Base-by-base conservation (phyloP, 2,329 filamentous ascomycete genomes). In the Pyrenophora seminiperda region DNA sequence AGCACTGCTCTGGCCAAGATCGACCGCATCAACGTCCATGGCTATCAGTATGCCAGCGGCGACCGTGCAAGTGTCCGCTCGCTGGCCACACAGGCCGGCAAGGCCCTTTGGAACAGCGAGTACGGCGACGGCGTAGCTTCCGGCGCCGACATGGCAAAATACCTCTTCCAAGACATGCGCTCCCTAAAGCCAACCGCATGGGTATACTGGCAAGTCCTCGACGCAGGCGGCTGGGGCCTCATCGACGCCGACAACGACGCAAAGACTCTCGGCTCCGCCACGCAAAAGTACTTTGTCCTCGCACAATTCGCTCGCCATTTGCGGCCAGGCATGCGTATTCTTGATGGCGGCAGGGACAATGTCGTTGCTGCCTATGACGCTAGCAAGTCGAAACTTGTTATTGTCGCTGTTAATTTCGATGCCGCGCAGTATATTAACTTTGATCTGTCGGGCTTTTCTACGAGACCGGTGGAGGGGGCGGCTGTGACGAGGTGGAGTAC, bases 281-380 rank as follows among this genome's bases (percentile, higher is more conserved):
- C 44, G 7, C 49, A 52, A 9, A 52, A 52, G 29, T 48, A 48
- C 29, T 52, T 40, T 18, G 49, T 52, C 17, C 20, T 52, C 3
- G 49, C 49, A 6, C 49, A 52, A 7, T 52, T 52, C 17, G 39
- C 49, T n/a, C 22, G 49, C 2, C 49, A 52, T n/a, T 39, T 52
- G 7, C 49, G 44, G 3, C 43, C 42, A 3, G 49, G 49, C 9
- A 52, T 52, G 49, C 29, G 14, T 11, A 52, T 52, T 14, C 49
- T 52, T 10, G 49, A 52, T 19, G 49, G 44, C 24, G 44, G 49
- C 1, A 27, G 27, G 7, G 44, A 52, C 22, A 48, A 52, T 13
- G 38, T 47, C 3, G 44, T 52, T 10, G 49, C 49, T 19, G 49
- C 44, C 7, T 52, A 48, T n/a, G 49, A 52, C 17, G 44, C 44